A percentile compares a stretch with the other conserved stretches of the same genome.
Conservation (phyloP, 495 filamentous ascomycete genomes). For the Aspergillus affinis region DNA sequence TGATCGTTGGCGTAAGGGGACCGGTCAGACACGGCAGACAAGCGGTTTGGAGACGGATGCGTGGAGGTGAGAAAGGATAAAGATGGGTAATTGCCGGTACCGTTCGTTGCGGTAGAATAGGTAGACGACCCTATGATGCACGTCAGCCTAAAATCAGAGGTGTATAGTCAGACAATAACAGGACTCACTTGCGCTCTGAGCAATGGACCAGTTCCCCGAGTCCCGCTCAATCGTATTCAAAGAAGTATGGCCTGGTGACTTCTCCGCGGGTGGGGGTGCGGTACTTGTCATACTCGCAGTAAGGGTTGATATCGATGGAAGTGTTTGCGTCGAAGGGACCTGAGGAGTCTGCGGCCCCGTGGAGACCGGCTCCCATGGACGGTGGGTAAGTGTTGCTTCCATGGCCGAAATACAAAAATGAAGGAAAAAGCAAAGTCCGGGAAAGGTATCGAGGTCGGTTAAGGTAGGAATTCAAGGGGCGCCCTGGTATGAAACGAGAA, state of each 20-base stretch:
- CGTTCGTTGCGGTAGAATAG: conserved; percentile 52
- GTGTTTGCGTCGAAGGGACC: conserved; percentile 39
- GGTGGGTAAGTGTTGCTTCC: conserved; percentile 42
- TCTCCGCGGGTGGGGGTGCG: conserved; percentile 32
- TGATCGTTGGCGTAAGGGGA: conserved; percentile 43
- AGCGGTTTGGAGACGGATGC: conserved; percentile 51
- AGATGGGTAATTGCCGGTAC: conserved; percentile 49
- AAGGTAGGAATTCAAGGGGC: not conserved
- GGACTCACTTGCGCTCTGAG: conserved; percentile 49
- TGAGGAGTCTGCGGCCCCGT: conserved; percentile 38
- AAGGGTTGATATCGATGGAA: conserved; percentile 49
- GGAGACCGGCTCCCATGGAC: conserved; percentile 42
- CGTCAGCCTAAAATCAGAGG: conserved; percentile 25
- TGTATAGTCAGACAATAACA: conserved; percentile 6
- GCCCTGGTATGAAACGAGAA: not conserved
- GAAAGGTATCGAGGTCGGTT: not conserved
- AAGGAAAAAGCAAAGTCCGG: not conserved
- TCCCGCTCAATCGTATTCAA: conserved; percentile 51
- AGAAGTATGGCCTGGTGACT: conserved; percentile 46
- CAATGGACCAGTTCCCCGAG: conserved; percentile 53
- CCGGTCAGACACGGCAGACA: conserved; percentile 45
- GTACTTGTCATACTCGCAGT: conserved; percentile 42
- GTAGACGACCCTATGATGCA: conserved; percentile 49
- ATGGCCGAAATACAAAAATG: conserved; percentile 20
- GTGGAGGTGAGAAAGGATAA: conserved; percentile 50